Base-by-base conservation (phyloP, 805 yeast genomes). In the Candida rishiriensis region DNA sequence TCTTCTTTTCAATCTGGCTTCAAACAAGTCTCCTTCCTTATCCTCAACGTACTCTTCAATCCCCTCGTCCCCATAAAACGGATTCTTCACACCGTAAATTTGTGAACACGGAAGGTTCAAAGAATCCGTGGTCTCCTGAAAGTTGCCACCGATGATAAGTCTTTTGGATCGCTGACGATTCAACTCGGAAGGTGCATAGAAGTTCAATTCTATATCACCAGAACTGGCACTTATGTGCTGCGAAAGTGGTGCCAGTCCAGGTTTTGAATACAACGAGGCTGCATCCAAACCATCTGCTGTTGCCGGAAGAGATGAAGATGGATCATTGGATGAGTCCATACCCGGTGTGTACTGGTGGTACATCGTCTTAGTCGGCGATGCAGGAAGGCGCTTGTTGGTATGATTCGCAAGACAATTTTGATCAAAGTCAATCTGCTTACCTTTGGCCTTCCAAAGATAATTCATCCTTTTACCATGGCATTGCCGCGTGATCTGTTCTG, bases 371-470 rank as follows among this genome's bases (percentile, higher is more conserved):
- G 4, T 21, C 26, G 26, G 26, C 4, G 26, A 21, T 21, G 26
- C 26, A 21, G 7, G 26, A 7, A 21, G 4, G 26, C 26, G 26
- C 26, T 21, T 21, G 26, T 21, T 21, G 12, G 49, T 35, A 31
- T 29, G 29, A 15, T 29, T 26, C 17, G 64, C 55, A 10, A 64
- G 41, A 3, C 60, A 51, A 18, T 43, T 39, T 26, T 48, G 52
- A 5, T 57, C 56, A 13, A 67, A 39, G 39, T 69, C 67, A 14
- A 66, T 56, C 26, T 65, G 62, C 37, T 63, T 57, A 5, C 81
- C 84, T 52, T 73, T 75, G 3, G 75, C 78, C 36, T 63, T 64
- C 78, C 82, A 81, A 14, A 77, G 50, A 43, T 70, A 68, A 8
- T 64, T 63, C 41, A 66, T 47, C 35, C 66, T 49, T 37, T 55